Evolutionary conservation across 148 eudicot genomes (phyloP).

Genomic region (Rhododendron ovatum): DNA sequence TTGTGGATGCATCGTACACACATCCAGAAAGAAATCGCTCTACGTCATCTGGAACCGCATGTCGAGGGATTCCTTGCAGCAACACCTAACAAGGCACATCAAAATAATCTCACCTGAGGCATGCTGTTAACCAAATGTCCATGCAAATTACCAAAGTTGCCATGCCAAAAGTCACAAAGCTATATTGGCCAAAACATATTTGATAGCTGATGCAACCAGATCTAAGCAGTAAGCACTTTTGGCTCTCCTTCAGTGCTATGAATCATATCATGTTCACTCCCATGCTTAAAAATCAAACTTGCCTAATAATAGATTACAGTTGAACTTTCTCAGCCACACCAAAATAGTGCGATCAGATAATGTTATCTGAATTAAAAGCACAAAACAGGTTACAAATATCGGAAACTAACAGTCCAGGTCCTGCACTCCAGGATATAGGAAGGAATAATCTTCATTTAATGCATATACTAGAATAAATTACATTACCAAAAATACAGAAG

Average conservation of each 20-base stretch:
- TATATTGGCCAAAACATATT: not conserved
- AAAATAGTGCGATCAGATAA: not conserved
- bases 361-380: not conserved
- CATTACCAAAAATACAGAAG: not conserved
- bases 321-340: not conserved
- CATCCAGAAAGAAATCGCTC: conserved; percentile 67
- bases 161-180: not conserved
- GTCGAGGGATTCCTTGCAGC: conserved; percentile 54
- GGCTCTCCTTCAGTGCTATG: not conserved
- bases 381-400: not conserved
- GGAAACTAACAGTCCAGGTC: not conserved
- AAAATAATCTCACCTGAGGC: not conserved
- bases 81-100: conserved; percentile 38
- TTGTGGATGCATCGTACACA: conserved; percentile 43
- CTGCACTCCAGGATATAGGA: not conserved
- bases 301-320: not conserved
- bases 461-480: not conserved
- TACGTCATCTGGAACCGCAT: conserved; percentile 48
- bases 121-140: not conserved
- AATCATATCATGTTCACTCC: not conserved
- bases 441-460: not conserved
- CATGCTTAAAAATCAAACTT: not conserved
- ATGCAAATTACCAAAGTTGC: not conserved
- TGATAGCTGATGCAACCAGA: not conserved
- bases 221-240: not conserved